Conservation (phyloP, 192 early-diverging fungal species). For the Coemansia erecta region DNA sequence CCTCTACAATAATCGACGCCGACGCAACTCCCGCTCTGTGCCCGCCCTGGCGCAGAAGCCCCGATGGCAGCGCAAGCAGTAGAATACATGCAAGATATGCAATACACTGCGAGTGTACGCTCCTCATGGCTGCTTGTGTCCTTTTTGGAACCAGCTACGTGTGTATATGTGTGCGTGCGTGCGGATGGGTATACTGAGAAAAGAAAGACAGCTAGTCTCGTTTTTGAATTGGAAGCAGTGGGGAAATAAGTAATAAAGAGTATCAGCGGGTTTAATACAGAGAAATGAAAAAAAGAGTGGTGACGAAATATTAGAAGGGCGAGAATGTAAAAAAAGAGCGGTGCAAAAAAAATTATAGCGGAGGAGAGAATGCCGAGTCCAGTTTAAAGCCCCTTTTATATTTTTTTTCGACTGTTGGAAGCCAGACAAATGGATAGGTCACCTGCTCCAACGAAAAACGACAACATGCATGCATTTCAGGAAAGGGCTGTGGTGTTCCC, state of each 20-base stretch:
- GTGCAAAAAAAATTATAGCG: no score
- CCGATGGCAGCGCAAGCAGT: slow-evolving; percentile 21
- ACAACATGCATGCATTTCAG: no score
- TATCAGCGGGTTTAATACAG: neutral
- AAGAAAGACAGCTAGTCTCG: neutral
- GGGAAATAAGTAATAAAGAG: no score
- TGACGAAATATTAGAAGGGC: slow-evolving; percentile 3
- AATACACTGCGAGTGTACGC: slow-evolving; percentile 3
- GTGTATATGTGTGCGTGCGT: slow-evolving; percentile 5
- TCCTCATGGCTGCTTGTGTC: slow-evolving; percentile 5
- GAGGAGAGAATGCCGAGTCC: no score
- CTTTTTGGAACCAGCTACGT: neutral
- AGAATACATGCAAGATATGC: slow-evolving; percentile 9
- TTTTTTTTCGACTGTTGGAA: no score
- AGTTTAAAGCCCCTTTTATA: neutral
- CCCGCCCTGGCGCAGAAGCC: slow-evolving; percentile 5
- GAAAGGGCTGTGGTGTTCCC: no score
- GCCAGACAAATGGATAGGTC: no score
- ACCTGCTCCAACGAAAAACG: no score
- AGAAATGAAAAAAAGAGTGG: neutral
- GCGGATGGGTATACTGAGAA: neutral
- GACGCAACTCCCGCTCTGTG: slow-evolving; percentile 15
- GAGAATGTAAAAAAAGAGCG: slow-evolving; percentile 6
- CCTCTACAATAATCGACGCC: slow-evolving; percentile 37
- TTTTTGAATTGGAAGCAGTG: no score